Percentiles rank a stretch among this genome's conserved stretches.
These are phyloP conservation scores for Bauhinia variegata DNA, from an alignment of 306 rosid genomes.

Conservation along the genomic window DNA sequence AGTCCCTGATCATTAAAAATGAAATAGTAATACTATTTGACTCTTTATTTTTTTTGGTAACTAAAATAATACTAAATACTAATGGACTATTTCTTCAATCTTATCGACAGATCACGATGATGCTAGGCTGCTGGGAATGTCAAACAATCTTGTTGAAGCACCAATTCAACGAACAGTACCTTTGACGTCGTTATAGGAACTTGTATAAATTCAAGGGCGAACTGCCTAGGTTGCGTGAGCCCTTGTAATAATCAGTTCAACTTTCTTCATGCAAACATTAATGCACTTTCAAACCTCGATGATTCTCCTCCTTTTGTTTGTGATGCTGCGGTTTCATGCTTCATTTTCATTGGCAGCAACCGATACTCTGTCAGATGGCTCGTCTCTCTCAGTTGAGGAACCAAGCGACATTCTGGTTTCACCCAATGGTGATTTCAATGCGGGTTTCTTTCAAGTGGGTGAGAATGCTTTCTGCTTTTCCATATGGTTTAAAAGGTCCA, in stretches of 20 bases:
- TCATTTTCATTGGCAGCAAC: conserved; percentile 36
- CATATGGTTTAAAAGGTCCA: conserved; percentile 44
- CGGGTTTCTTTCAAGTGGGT: conserved; percentile 54
- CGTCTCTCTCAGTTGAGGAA: conserved; percentile 50
- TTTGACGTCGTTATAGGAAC: no score
- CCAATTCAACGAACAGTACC: no score
- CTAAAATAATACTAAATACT: no score
- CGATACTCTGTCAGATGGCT: conserved; percentile 39
- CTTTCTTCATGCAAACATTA: background rate
- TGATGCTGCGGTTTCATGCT: background rate
- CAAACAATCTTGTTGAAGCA: no score
- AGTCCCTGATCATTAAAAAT: no score
- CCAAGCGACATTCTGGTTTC: conserved; percentile 44
- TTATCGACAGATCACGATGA: no score
- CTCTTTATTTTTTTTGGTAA: no score
- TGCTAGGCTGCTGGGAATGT: no score
- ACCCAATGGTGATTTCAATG: conserved; percentile 47
- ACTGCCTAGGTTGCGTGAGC: no score
- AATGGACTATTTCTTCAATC: no score
- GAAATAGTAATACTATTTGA: no score
- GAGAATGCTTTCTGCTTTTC: conserved; percentile 64
- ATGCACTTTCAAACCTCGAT: conserved; percentile 30
- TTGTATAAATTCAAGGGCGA: no score
- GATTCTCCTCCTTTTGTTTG: conserved; percentile 23
- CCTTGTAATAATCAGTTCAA: background rate